Percentiles rank a stretch among this genome's conserved stretches.
These are phyloP conservation scores for Trametes pubescens DNA, from an alignment of 1,284 basidiomycete species.

Conservation along the genomic window DNA sequence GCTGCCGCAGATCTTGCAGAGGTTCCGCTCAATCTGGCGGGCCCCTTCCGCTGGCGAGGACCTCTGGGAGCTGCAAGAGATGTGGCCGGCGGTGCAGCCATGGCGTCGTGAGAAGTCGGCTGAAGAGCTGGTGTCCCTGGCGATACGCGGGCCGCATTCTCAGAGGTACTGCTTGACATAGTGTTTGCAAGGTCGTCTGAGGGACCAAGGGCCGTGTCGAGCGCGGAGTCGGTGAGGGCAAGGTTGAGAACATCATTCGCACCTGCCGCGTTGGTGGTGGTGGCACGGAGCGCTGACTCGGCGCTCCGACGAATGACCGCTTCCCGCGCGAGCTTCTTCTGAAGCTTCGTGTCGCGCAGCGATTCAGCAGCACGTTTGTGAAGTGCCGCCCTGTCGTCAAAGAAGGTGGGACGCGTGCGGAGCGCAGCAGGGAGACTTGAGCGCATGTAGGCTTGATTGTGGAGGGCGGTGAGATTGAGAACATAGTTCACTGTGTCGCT, in stretches of 20 bases:
- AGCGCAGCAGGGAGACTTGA: background rate
- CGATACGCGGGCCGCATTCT: too few species aligned
- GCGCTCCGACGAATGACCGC: conserved; percentile 14
- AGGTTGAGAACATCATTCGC: background rate
- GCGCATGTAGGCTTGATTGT: conserved; percentile 1
- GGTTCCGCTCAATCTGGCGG: too few species aligned
- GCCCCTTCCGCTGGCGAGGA: background rate
- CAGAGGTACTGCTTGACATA: too few species aligned
- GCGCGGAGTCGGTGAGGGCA: too few species aligned
- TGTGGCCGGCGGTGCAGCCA: too few species aligned
- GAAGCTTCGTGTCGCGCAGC: conserved; percentile 11
- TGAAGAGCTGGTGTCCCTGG: too few species aligned
- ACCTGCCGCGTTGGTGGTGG: background rate
- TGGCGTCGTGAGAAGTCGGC: too few species aligned
- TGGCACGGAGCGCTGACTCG: background rate
- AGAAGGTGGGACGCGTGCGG: background rate
- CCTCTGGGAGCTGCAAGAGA: background rate
- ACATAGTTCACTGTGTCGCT: background rate
- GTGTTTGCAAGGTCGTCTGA: too few species aligned
- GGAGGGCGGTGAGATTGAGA: conserved; percentile 9
- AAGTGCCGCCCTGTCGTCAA: background rate
- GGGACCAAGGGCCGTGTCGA: too few species aligned
- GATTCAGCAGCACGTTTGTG: conserved; percentile 4
- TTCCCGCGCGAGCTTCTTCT: conserved; percentile 20
- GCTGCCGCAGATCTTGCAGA: too few species aligned